Percentiles rank a stretch among this genome's conserved stretches.
phyloP scores from a whole-genome alignment of 2,329 filamentous ascomycete genomes.

The Ceratocystis variospora region DNA sequence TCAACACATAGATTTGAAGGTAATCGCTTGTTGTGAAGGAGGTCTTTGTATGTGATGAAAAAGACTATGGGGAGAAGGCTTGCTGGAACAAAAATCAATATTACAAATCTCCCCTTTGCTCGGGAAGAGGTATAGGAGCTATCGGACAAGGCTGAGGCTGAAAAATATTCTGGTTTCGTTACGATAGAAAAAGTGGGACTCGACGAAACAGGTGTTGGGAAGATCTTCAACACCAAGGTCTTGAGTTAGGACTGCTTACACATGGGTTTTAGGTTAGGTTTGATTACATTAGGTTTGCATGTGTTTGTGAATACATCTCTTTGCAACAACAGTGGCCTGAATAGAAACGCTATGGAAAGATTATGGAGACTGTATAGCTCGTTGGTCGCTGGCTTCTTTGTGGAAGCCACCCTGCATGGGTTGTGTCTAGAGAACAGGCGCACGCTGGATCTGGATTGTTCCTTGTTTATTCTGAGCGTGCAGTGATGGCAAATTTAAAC shows the following conservation, averaged over 20 bases:
- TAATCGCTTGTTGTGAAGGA: not conserved
- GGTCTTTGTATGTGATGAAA: too few relatives aligned
- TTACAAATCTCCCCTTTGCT: not conserved
- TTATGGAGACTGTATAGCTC: not conserved
- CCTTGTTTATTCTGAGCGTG: not conserved
- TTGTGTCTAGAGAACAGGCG: not conserved
- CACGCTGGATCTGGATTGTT: not conserved
- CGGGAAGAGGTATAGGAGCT: not conserved
- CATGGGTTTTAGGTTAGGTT: too few relatives aligned
- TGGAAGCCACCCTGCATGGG: not conserved
- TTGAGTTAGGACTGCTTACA: not conserved
- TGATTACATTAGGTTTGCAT: too few relatives aligned
- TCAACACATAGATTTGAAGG: not conserved
- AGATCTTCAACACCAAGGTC: not conserved
- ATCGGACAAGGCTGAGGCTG: not conserved
- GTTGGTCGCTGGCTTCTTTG: not conserved
- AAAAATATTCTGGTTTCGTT: not conserved
- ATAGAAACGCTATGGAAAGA: not conserved
- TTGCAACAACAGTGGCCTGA: not conserved
- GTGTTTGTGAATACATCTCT: too few relatives aligned
- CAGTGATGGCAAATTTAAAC: constrained; percentile 26
- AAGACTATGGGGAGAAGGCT: not conserved
- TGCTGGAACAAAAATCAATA: not conserved
- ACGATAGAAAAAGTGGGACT: not conserved
- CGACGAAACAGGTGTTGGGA: not conserved